Evolutionary conservation across 1,139 yeast species (phyloP).

Genomic region (Pichia kudriavzevii): DNA sequence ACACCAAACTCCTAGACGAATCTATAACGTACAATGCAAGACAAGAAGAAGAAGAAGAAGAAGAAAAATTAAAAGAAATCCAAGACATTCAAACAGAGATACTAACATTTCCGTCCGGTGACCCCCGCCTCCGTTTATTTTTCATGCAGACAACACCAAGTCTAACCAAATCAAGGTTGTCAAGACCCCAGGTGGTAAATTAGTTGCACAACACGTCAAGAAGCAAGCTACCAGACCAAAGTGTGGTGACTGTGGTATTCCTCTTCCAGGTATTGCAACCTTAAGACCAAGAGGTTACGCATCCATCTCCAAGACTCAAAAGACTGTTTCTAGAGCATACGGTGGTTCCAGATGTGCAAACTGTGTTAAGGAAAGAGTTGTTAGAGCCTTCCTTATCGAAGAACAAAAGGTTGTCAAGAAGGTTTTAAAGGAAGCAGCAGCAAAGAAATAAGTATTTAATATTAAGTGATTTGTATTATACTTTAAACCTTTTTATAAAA

Average conservation of each 20-base stretch:
- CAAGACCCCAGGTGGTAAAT: slow-evolving; percentile 99
- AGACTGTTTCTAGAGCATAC: slow-evolving; percentile 98
- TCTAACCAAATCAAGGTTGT: slow-evolving; percentile 99
- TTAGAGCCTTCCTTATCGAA: slow-evolving; percentile 98
- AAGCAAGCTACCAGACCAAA: slow-evolving; percentile 92
- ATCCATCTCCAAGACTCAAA: slow-evolving; percentile 87
- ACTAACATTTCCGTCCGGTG: slow-evolving; percentile 18
- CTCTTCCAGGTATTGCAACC: slow-evolving; percentile 87
- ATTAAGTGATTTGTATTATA: neutral
- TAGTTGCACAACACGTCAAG: slow-evolving; percentile 96
- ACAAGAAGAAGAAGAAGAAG: too few species aligned
- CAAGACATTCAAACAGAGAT: too few species aligned
- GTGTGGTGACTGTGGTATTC: slow-evolving; percentile 97
- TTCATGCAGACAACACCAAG: slow-evolving; percentile 81
- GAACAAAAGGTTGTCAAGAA: slow-evolving; percentile 99
- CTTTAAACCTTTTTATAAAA: slow-evolving; percentile 4
- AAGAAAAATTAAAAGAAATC: too few species aligned
- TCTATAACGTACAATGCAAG: neutral
- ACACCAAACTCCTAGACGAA: neutral
- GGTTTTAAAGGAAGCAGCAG: slow-evolving; percentile 92
- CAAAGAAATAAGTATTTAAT: slow-evolving; percentile 51
- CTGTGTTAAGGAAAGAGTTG: slow-evolving; percentile 98
- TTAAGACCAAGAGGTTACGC: slow-evolving; percentile 99
- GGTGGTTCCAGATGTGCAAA: slow-evolving; percentile 99
- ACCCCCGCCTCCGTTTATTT: slow-evolving; percentile 19